Base-by-base conservation (phyloP, 106 monocot genomes). In the Dactylorhiza incarnata region DNA sequence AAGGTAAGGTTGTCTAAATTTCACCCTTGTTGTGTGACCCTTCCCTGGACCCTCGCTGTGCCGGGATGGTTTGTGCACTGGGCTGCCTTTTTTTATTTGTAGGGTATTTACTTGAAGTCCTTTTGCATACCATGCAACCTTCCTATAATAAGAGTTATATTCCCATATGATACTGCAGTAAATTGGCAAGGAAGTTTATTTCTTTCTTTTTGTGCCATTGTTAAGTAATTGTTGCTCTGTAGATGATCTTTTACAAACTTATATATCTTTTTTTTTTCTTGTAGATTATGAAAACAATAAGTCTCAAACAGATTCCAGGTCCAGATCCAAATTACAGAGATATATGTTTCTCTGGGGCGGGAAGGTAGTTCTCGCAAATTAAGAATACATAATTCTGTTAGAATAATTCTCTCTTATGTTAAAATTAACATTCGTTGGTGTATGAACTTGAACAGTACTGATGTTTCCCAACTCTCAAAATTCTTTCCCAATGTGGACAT, bases 261-360 rank as follows among this genome's bases (percentile, higher is more conserved):
- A 13, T 17, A 46, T 44, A 52, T 59, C 6, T 59, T 14, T 43
- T 17, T 54, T 61, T 73, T 73, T 23, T 58, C 10, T 80, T 59
- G 74, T 74, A 99, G 97, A 85, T 99, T 45, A 83, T 77, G 67
- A 79, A 79, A 8, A 76, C 83, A 23, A 68, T 99, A 23, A 53
- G 82, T 73, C 87, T 89, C 73, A 99, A 94, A 75, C 89, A 87
- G 82, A 87, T 99, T 48, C 89, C 75, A 74, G 97, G 97, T 22
- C 89, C 91, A 75, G 94, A 94, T 79, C 91, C 97, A 29, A 87
- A 80, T 76, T 91, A 79, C 75, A 87, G 91, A 13, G 97, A 99
- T 69, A 89, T 99, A 49, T 99, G 97, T 79, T 99, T 94, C 79
- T 82, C 89, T 73, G 91, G 91, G 75, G 91, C 86, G 63, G 93